Evolutionary conservation across 139 green algal species (phyloP).

Genomic region (Tetradesmus lagerheimii): DNA sequence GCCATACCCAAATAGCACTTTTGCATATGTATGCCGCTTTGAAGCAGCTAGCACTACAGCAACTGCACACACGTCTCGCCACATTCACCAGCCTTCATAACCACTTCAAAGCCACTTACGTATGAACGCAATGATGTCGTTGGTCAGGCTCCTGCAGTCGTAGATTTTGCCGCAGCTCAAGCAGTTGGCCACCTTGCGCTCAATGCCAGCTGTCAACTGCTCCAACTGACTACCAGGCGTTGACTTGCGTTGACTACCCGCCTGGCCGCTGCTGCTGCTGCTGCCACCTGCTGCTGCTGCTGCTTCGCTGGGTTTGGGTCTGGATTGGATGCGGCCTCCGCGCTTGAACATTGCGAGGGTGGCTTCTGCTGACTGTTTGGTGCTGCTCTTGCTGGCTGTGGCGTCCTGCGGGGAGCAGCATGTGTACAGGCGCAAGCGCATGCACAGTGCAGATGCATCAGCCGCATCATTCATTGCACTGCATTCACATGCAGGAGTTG

Average conservation of each 20-base stretch:
- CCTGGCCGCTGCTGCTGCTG: conserved; percentile 3
- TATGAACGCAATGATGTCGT: conserved; percentile 74
- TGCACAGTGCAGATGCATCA: background rate
- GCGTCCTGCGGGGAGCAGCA: background rate
- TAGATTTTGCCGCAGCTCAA: conserved; percentile 90
- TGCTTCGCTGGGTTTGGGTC: background rate
- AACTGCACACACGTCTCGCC: too few species aligned
- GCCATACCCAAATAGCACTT: background rate
- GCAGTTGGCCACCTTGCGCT: conserved; percentile 83
- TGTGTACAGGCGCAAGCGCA: background rate
- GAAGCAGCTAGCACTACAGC: background rate
- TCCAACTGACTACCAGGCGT: background rate
- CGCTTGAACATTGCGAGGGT: conserved; percentile 63
- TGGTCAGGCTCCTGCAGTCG: conserved; percentile 70
- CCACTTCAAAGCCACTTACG: conserved; percentile 53
- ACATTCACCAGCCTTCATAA: too few species aligned
- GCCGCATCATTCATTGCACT: too few species aligned
- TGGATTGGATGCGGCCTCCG: conserved; percentile 20
- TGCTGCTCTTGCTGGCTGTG: background rate
- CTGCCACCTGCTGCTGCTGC: background rate
- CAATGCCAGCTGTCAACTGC: background rate
- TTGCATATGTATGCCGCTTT: background rate
- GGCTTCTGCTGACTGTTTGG: conserved; percentile 10
- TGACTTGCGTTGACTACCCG: background rate
- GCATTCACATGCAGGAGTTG: background rate